Evolutionary conservation across 192 early-diverging fungal genomes (phyloP).

Genomic region (Entomortierella lignicola): DNA sequence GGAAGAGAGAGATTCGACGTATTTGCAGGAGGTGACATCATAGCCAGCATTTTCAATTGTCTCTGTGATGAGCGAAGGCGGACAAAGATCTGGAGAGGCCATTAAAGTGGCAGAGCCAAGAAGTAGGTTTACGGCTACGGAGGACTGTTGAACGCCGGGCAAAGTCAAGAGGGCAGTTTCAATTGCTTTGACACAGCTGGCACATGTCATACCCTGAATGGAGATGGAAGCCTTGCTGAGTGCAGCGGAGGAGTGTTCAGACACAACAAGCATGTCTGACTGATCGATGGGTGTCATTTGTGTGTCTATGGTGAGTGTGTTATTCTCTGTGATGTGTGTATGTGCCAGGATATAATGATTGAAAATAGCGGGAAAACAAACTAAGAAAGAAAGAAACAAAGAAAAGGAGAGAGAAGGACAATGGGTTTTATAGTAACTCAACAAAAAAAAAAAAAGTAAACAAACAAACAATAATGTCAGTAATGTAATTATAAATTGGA

Average conservation of each 20-base stretch:
- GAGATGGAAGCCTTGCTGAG: conserved; percentile 59
- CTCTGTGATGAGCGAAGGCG: conserved; percentile 57
- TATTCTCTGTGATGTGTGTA: too few relatives aligned
- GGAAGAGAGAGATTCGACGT: conserved; percentile 16
- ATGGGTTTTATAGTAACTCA: too few relatives aligned
- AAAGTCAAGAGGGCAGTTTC: conserved; percentile 61
- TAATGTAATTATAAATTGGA: too few relatives aligned
- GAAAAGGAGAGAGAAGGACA: background rate
- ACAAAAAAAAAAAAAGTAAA: too few relatives aligned
- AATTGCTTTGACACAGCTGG: conserved; percentile 83
- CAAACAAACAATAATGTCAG: too few relatives aligned
- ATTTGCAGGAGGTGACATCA: conserved; percentile 64
- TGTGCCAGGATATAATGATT: background rate
- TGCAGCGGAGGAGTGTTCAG: conserved; percentile 12
- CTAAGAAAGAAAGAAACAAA: background rate
- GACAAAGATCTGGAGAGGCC: conserved; percentile 38
- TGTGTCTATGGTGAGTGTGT: too few relatives aligned
- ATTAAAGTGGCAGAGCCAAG: conserved; percentile 68
- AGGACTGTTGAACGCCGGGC: conserved; percentile 62
- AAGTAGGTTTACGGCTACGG: conserved; percentile 77
- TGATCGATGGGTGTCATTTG: background rate
- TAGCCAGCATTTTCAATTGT: conserved; percentile 82
- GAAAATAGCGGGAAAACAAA: background rate
- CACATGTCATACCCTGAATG: conserved; percentile 88
- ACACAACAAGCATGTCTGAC: conserved; percentile 11